Evolutionary conservation across 805 yeast genomes (phyloP), one percentile per base, ranked within the genome.

Genomic region (Yarrowia hollandica): DNA sequence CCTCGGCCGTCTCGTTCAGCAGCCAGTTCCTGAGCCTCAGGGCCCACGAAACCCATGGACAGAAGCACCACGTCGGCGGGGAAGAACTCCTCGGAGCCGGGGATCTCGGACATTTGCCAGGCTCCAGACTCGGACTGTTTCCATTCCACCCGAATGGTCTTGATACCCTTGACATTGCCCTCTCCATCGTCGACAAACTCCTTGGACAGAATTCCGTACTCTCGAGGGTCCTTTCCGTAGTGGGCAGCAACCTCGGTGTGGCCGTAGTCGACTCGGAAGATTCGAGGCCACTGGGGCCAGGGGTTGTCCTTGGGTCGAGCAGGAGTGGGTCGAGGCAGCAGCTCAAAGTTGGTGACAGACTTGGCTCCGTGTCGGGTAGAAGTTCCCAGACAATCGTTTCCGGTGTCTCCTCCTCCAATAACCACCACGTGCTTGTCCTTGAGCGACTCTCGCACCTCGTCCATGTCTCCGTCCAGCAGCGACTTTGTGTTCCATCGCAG

Each of bases 261-360:
- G 66, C 99, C 99, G 71, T 92, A 92, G 77, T 92, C 99, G 62
- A 92, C 96, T 70, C 98, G 83, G 86, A 94, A 92, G 68, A 94
- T 83, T 72, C 97, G 82, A 66, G 99, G 98, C 98, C 98, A 92
- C 77, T 92, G 99, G 41, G 99, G 99, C 99, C 99, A 92, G 74
- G 99, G 98, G 75, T 92, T 92, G 75, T 94, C 97, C 75, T 84
- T 88, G 44, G 91, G 86, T 73, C 97, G 83, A 61, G 82, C 80
- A 26, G 79, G 79, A 33, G 97, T 88, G 64, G 99, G 99, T 67
- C 86, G 84, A 61, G 99, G 99, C 67, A 92, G 79, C 71, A 92
- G 80, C 77, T 92, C 99, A 72, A 92, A 94, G 81, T 92, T 92
- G 64, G 85, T 81, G 61, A 94, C 97, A 9, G 96, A 87, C 72